Percentiles rank a stretch among this genome's conserved stretches.
phyloP scores from a whole-genome alignment of 2,329 filamentous ascomycete species.

The Cytospora piceae region DNA sequence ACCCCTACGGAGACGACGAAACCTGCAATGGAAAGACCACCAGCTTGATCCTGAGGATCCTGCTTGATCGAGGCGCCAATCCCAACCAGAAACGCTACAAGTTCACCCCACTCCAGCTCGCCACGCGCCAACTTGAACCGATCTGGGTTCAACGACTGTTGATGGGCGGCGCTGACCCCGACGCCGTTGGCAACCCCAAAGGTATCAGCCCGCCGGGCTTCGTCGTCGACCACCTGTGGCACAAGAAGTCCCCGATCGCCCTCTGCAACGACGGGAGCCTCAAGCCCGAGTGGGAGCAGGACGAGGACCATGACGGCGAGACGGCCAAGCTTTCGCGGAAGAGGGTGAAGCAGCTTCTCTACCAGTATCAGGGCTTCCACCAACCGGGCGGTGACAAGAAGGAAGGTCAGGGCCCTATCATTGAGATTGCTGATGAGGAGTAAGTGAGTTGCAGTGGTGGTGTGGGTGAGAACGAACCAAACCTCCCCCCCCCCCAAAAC shows the following conservation, averaged over 20 bases:
- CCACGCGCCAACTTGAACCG: slow-evolving; percentile 2
- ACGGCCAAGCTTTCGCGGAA: neutral
- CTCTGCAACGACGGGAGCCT: neutral
- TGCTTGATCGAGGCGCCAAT: slow-evolving; percentile 10
- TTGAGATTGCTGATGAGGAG: neutral
- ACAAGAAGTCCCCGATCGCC: neutral
- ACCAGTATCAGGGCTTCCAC: neutral
- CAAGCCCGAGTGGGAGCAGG: neutral
- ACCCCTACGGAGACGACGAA: slow-evolving; percentile 13
- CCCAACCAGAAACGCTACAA: neutral
- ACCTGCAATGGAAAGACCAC: neutral
- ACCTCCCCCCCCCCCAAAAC: too few relatives aligned
- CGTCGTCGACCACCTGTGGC: neutral
- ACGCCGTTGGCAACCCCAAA: neutral
- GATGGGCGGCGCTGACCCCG: neutral
- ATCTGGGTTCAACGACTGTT: slow-evolving; percentile 3
- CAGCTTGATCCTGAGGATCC: slow-evolving; percentile 7
- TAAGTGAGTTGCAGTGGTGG: neutral
- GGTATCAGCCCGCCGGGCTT: neutral
- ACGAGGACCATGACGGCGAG: neutral
- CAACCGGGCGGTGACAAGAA: too few relatives aligned
- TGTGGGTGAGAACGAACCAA: neutral
- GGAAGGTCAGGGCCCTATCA: neutral
- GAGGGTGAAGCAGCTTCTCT: neutral
- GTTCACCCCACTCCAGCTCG: slow-evolving; percentile 21